Base-by-base conservation (phyloP, 2,329 filamentous ascomycete species). In the Elsinoe australis region DNA sequence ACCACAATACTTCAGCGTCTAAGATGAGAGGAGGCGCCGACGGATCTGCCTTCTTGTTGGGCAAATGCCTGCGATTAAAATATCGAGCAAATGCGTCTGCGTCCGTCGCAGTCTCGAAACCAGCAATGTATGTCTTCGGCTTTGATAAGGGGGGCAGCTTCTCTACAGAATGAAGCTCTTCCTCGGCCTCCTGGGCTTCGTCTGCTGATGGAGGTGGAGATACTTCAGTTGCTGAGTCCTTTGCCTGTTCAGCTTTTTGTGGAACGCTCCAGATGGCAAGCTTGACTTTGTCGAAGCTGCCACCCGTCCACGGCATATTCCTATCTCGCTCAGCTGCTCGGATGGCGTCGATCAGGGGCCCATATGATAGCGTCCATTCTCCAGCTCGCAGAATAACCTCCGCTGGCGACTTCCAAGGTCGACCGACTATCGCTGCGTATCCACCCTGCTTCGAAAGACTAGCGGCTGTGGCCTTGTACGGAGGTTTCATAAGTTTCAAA, bases 31-130 rank as follows among this genome's bases (percentile, higher is more conserved):
- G 45, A 15, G 65, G 61, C 34, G 61, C 56, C 19, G 62, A 53
- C 47, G 65, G 64, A 49, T 68, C 67, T 8, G 9, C 31, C 47
- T 66, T 65, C 12, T 22, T n/a, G n/a, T n/a, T n/a, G n/a, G n/a
- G n/a, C n/a, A n/a, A n/a, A n/a, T n/a, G n/a, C n/a, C n/a, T n/a
- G n/a, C n/a, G n/a, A n/a, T n/a, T n/a, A n/a, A n/a, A n/a, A n/a
- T n/a, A n/a, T n/a, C 65, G 57, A 3, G 70, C 66, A 61, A 77
- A 78, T 52, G 71, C 62, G 47, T 67, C 70, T 15, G 78, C 78
- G 52, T 78, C 76, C 7, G 66, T 64, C 42, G 71, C 65, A n/a
- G 74, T 73, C 10, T 67, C 58, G 52, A 84, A 80, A 3, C 73
- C 70, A 17, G 82, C 55, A 10, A 82, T 64, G 65, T 59, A 63